phyloP scores from a whole-genome alignment of 768 basidiomycete species.

The Lanmaoa pseudosensibilis region DNA sequence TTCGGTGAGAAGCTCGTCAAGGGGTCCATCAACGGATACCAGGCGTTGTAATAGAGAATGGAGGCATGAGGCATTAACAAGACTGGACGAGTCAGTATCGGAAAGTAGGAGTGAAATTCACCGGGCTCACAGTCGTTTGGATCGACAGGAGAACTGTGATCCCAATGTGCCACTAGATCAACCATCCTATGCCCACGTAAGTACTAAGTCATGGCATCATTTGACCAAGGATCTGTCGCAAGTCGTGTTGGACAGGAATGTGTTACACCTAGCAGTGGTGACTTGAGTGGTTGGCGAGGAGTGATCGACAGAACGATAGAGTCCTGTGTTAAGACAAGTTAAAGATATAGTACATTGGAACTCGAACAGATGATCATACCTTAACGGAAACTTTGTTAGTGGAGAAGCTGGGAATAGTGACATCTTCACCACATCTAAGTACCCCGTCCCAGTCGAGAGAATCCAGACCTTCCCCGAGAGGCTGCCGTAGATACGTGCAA shows the following conservation, averaged over 20 bases:
- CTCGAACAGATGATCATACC: slow-evolving; percentile 34
- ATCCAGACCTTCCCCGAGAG: slow-evolving; percentile 32
- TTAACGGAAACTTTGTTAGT: slow-evolving; percentile 48
- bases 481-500: slow-evolving; percentile 1
- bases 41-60: not conserved
- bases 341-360: not conserved
- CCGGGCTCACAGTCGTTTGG: not conserved
- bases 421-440: slow-evolving; percentile 38
- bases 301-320: slow-evolving; percentile 51
- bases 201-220: slow-evolving; percentile 6
- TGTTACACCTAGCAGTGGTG: slow-evolving; percentile 37
- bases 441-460: slow-evolving; percentile 66
- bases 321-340: slow-evolving; percentile 42
- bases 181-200: not conserved
- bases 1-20: not conserved
- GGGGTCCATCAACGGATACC: not conserved
- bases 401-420: slow-evolving; percentile 47
- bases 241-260: slow-evolving; percentile 54
- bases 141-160: not conserved
- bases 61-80: not conserved
- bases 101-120: not conserved
- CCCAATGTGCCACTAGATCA: not conserved
- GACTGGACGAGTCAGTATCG: not conserved
- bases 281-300: slow-evolving; percentile 41
- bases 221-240: slow-evolving; percentile 57